phyloP scores from a whole-genome alignment of 2,329 filamentous ascomycete species.

The Corynespora cassiicola region DNA sequence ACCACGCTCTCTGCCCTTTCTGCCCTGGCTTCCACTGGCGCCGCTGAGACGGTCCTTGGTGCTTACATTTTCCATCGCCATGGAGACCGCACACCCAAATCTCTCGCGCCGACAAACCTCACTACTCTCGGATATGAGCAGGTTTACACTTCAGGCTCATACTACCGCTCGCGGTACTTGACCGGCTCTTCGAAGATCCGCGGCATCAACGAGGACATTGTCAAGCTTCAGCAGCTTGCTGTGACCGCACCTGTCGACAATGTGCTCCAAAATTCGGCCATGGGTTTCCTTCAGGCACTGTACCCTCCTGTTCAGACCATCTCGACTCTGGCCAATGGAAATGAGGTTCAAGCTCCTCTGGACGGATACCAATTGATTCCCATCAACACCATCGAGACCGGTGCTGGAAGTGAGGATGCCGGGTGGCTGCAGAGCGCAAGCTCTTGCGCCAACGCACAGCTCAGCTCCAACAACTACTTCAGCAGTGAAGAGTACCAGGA shows the following conservation, averaged over 20 bases:
- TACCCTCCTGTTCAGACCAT: slow-evolving; percentile 73
- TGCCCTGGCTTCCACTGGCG: slow-evolving; percentile 32
- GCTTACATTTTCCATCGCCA: slow-evolving; percentile 89
- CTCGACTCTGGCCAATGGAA: slow-evolving; percentile 75
- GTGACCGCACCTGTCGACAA: slow-evolving; percentile 75
- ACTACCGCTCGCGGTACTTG: slow-evolving; percentile 81
- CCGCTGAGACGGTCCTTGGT: slow-evolving; percentile 74
- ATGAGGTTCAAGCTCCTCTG: slow-evolving; percentile 70
- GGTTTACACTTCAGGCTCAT: slow-evolving; percentile 74
- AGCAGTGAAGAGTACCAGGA: slow-evolving; percentile 56
- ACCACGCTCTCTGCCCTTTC: slow-evolving; percentile 30
- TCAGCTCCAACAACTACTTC: slow-evolving; percentile 67
- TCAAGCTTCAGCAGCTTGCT: slow-evolving; percentile 72
- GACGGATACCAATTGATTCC: slow-evolving; percentile 86
- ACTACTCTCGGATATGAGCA: slow-evolving; percentile 82
- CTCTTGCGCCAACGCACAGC: slow-evolving; percentile 61
- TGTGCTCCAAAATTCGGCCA: slow-evolving; percentile 81
- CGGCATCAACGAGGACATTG: slow-evolving; percentile 70
- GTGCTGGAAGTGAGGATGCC: slow-evolving; percentile 64
- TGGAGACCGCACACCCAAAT: slow-evolving; percentile 85
- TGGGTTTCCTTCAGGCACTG: slow-evolving; percentile 82
- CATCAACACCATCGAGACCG: slow-evolving; percentile 66
- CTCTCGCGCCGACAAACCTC: slow-evolving; percentile 71
- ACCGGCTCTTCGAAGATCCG: slow-evolving; percentile 67
- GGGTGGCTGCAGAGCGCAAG: slow-evolving; percentile 66